Evolutionary conservation across 805 yeast genomes (phyloP).

Genomic region (Starmerella cellae): DNA sequence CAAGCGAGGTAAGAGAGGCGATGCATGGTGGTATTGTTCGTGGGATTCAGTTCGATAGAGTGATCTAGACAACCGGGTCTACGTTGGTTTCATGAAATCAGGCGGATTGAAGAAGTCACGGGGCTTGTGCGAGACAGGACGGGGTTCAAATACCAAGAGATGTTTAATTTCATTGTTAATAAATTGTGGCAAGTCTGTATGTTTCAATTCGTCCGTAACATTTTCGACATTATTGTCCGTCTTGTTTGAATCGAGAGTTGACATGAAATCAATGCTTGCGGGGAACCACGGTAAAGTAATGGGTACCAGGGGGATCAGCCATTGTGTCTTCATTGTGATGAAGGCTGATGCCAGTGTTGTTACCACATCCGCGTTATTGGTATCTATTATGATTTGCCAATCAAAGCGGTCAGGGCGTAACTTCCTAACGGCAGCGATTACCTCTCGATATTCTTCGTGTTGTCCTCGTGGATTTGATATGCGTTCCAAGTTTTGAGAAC

Average conservation of each 20-base stretch:
- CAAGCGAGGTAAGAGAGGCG: conserved; percentile 41
- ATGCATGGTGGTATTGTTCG: conserved; percentile 65
- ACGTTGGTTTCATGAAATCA: conserved; percentile 1
- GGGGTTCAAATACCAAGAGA: conserved; percentile 5
- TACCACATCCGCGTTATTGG: conserved; percentile 33
- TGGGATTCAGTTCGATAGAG: conserved; percentile 49
- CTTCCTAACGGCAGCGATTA: conserved; percentile 43
- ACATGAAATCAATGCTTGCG: too few relatives aligned
- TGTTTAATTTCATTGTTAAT: neutral
- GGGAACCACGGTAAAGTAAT: neutral
- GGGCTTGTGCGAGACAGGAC: neutral
- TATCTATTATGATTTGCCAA: conserved; percentile 44
- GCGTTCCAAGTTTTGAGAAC: conserved; percentile 39
- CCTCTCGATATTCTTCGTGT: conserved; percentile 40
- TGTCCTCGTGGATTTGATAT: conserved; percentile 44
- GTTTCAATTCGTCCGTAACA: neutral
- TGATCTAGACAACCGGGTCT: conserved; percentile 22
- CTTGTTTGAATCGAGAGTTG: too few relatives aligned
- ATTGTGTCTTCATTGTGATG: conserved; percentile 51
- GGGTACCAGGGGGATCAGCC: conserved; percentile 27
- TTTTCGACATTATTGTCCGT: neutral
- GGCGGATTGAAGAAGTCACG: conserved; percentile 18
- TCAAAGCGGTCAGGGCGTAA: conserved; percentile 49
- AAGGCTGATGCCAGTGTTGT: conserved; percentile 49
- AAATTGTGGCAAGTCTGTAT: conserved; percentile 1